These are phyloP conservation scores for Ogataea chonburiensis DNA, from an alignment of 805 yeast genomes.

Conservation along the genomic window DNA sequence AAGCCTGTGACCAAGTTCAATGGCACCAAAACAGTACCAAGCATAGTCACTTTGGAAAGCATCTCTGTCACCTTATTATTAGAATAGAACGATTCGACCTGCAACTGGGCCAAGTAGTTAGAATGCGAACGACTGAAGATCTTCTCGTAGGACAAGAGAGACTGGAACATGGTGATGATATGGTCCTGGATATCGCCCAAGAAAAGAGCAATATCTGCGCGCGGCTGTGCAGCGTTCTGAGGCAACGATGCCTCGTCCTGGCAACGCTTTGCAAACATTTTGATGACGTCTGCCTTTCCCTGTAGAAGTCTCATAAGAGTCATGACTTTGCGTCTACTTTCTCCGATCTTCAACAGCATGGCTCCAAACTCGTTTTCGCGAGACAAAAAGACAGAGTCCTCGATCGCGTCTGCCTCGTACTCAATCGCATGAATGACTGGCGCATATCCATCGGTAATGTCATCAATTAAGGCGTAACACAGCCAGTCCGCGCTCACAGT, in stretches of 20 bases:
- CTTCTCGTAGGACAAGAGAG: conserved; percentile 85
- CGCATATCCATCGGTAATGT: conserved; percentile 80
- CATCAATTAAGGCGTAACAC: conserved; percentile 80
- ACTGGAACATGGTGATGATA: conserved; percentile 93
- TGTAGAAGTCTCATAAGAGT: conserved; percentile 83
- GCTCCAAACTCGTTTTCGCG: conserved; percentile 69
- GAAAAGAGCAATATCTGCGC: conserved; percentile 88
- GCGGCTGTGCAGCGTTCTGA: conserved; percentile 51
- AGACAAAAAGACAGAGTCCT: conserved; percentile 80
- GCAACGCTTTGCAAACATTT: conserved; percentile 94
- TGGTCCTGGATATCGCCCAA: conserved; percentile 97
- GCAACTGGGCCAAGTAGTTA: conserved; percentile 89
- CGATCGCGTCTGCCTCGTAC: conserved; percentile 79
- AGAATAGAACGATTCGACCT: conserved; percentile 86
- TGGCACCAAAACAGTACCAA: conserved; percentile 90
- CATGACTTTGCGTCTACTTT: conserved; percentile 89
- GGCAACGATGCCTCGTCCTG: conserved; percentile 57
- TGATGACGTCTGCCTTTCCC: conserved; percentile 94
- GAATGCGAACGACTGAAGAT: conserved; percentile 90
- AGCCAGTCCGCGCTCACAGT: conserved; percentile 80
- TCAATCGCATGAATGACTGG: conserved; percentile 77
- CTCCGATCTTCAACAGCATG: conserved; percentile 83
- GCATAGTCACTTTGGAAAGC: conserved; percentile 81
- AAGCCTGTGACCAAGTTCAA: conserved; percentile 86
- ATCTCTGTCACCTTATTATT: conserved; percentile 83